Percentiles rank a stretch among this genome's conserved stretches.
Evolutionary conservation across 768 basidiomycete species (phyloP).

Genomic region (Rhizopogon salebrosus): DNA sequence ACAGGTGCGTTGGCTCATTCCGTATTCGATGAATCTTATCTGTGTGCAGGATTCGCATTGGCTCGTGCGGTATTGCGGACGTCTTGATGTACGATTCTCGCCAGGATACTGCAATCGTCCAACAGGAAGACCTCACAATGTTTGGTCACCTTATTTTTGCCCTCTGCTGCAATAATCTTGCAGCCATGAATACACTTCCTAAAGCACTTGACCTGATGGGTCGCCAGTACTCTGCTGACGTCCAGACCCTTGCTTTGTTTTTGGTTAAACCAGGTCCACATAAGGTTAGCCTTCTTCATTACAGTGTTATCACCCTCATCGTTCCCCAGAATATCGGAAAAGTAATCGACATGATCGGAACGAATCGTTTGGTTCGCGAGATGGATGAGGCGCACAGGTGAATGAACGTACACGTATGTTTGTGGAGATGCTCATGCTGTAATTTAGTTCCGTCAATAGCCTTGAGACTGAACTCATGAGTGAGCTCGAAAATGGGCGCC

Average conservation of each 20-base stretch:
- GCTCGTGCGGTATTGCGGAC: slow-evolving; percentile 84
- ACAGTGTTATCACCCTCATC: slow-evolving; percentile 1
- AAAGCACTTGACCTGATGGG: slow-evolving; percentile 72
- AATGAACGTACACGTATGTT: slow-evolving; percentile 16
- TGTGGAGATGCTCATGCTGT: not conserved
- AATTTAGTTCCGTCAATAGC: slow-evolving; percentile 67
- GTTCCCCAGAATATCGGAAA: slow-evolving; percentile 64
- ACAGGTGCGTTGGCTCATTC: slow-evolving; percentile 47
- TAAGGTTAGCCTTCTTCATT: slow-evolving; percentile 40
- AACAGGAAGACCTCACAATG: slow-evolving; percentile 86
- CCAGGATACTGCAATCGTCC: slow-evolving; percentile 51
- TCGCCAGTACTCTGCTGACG: slow-evolving; percentile 70
- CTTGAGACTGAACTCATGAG: slow-evolving; percentile 80
- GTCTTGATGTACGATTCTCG: slow-evolving; percentile 73
- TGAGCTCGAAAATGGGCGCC: slow-evolving; percentile 90
- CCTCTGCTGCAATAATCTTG: slow-evolving; percentile 65
- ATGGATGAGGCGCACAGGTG: slow-evolving; percentile 82
- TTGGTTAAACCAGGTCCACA: slow-evolving; percentile 66
- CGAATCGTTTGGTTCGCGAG: slow-evolving; percentile 60
- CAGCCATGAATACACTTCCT: slow-evolving; percentile 55
- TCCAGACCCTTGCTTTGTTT: slow-evolving; percentile 78
- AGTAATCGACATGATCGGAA: slow-evolving; percentile 74
- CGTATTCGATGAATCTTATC: slow-evolving; percentile 1
- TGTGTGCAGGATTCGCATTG: slow-evolving; percentile 63
- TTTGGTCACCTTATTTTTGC: slow-evolving; percentile 83